Conservation (phyloP, 768 basidiomycete genomes). For the Hericium coralloides region DNA sequence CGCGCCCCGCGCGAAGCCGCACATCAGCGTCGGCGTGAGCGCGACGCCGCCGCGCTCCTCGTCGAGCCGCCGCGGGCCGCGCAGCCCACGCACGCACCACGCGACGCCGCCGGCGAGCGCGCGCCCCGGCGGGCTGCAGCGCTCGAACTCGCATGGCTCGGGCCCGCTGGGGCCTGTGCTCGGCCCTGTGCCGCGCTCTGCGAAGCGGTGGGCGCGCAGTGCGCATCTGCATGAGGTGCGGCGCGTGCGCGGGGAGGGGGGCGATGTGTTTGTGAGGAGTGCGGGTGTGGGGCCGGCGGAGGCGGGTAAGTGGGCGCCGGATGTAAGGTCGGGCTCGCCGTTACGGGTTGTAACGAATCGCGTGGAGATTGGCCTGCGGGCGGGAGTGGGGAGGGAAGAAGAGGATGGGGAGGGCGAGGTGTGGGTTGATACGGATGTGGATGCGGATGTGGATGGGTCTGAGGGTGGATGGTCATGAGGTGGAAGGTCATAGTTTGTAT, state of each 20-base stretch:
- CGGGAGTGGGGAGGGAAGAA: background rate
- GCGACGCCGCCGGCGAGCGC: constrained; percentile 16
- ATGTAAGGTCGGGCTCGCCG: background rate
- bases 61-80: constrained; percentile 6
- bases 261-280: background rate
- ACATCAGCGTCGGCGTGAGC: too few relatives aligned
- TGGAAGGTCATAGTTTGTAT: too few relatives aligned
- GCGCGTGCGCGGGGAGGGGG: constrained; percentile 1
- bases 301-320: background rate
- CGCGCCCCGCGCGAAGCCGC: background rate
- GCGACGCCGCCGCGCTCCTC: background rate
- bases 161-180: constrained; percentile 14
- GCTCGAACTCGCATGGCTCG: constrained; percentile 36
- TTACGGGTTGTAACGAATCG: too few relatives aligned
- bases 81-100: constrained; percentile 5
- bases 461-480: too few relatives aligned
- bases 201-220: constrained; percentile 52
- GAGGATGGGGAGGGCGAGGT: constrained; percentile 1
- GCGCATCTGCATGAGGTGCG: constrained; percentile 65
- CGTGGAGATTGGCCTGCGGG: background rate
- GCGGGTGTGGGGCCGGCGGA: background rate
- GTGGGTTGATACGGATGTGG: constrained; percentile 15
- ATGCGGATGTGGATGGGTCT: background rate
- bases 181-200: constrained; percentile 33
- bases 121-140: constrained; percentile 27